Evolutionary conservation across 2,329 filamentous ascomycete genomes (phyloP).

Genomic region (Fusarium dlaminii): DNA sequence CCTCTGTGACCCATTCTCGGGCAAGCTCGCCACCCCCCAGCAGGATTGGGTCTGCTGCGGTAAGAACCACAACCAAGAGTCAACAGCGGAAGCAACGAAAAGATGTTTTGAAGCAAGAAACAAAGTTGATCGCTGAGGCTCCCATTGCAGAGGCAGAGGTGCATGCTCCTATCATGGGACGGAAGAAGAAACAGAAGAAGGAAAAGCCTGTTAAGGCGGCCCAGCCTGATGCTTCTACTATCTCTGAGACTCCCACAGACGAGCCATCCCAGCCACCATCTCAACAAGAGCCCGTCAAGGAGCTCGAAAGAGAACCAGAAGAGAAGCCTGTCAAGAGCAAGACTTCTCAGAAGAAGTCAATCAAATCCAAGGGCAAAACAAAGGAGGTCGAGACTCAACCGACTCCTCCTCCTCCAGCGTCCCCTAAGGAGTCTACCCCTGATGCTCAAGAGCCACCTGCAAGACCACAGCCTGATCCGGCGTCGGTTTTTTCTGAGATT

Average conservation of each 20-base stretch:
- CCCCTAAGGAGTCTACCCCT: conserved; percentile 27
- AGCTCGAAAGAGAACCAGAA: conserved; percentile 30
- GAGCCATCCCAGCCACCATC: neutral
- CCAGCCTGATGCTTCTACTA: conserved; percentile 11
- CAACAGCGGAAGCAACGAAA: conserved; percentile 81
- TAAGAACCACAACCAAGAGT: conserved; percentile 78
- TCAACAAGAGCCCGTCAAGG: conserved; percentile 4
- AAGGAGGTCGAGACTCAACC: conserved; percentile 39
- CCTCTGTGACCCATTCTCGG: conserved; percentile 73
- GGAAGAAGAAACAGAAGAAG: conserved; percentile 89
- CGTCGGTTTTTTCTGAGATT: conserved; percentile 50
- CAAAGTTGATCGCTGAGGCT: conserved; percentile 61
- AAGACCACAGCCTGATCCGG: conserved; percentile 46
- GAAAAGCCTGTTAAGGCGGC: conserved; percentile 58
- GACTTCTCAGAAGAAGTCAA: conserved; percentile 44
- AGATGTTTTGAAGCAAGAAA: conserved; percentile 72
- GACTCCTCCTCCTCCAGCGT: conserved; percentile 26
- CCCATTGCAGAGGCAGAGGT: conserved; percentile 64
- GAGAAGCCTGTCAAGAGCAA: conserved; percentile 42
- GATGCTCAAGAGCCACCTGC: conserved; percentile 38
- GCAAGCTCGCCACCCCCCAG: conserved; percentile 74
- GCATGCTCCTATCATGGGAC: conserved; percentile 77
- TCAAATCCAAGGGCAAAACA: conserved; percentile 45
- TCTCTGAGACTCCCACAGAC: conserved; percentile 9
- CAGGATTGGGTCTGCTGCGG: conserved; percentile 74